Evolutionary conservation across 352 stramenopile species (phyloP).

Genomic region (Globisporangium yorkense): DNA sequence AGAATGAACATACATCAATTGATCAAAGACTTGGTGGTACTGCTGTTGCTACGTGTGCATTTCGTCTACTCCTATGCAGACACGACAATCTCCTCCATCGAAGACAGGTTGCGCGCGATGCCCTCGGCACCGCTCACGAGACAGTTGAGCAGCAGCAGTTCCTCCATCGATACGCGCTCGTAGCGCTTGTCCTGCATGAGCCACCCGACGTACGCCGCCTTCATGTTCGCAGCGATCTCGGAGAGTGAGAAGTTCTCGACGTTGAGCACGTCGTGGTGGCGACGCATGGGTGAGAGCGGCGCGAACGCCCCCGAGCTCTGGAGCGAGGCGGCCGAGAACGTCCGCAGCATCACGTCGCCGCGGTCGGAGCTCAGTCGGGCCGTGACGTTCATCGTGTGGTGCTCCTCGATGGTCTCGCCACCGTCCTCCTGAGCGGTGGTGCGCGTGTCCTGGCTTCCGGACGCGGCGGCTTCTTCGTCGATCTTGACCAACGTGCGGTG

Average conservation of each 20-base stretch:
- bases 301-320: constrained; percentile 4
- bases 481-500: background rate
- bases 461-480: background rate
- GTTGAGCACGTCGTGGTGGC: constrained; percentile 37
- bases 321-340: constrained; percentile 5
- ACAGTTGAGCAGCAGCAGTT: constrained; percentile 45
- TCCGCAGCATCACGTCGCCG: constrained; percentile 10
- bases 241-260: constrained; percentile 32
- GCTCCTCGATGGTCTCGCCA: background rate
- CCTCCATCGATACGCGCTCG: constrained; percentile 46
- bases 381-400: constrained; percentile 6
- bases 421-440: no score
- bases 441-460: background rate
- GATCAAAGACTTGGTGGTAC: no score
- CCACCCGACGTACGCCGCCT: constrained; percentile 39
- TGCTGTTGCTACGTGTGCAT: no score
- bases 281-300: constrained; percentile 23
- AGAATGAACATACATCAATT: background rate
- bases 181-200: constrained; percentile 39
- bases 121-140: constrained; percentile 42
- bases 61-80: no score
- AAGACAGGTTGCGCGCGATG: constrained; percentile 22
- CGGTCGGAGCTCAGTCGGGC: constrained; percentile 7
- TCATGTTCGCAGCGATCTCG: constrained; percentile 35
- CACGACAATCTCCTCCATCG: no score